Evolutionary conservation across 192 early-diverging fungal species (phyloP).

Genomic region (Entomortierella chlamydospora): DNA sequence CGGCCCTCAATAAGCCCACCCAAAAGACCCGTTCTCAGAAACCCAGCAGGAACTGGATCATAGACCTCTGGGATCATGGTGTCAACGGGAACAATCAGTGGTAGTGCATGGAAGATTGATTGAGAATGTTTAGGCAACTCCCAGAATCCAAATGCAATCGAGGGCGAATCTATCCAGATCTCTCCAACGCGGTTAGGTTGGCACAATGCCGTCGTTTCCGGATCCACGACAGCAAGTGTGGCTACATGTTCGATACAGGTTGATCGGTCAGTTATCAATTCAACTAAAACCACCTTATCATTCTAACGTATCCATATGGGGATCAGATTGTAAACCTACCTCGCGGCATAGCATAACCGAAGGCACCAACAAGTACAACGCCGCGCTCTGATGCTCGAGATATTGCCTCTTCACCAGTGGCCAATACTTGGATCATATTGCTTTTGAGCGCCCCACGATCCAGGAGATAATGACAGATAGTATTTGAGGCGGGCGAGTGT

Average conservation of each 20-base stretch:
- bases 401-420: constrained; percentile 52
- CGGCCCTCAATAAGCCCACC: constrained; percentile 78
- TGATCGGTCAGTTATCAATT: background rate
- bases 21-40: constrained; percentile 81
- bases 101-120: constrained; percentile 78
- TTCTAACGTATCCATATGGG: background rate
- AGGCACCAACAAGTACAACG: constrained; percentile 59
- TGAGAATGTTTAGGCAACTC: constrained; percentile 78
- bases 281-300: too few relatives aligned
- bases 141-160: constrained; percentile 82
- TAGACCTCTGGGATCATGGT: constrained; percentile 64
- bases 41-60: constrained; percentile 66
- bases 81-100: constrained; percentile 63
- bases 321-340: constrained; percentile 48
- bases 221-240: constrained; percentile 84
- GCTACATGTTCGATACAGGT: too few relatives aligned
- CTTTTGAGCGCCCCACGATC: constrained; percentile 71
- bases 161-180: constrained; percentile 85
- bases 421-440: constrained; percentile 70
- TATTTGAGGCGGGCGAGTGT: constrained; percentile 40
- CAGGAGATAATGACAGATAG: constrained; percentile 73
- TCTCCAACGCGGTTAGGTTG: constrained; percentile 82
- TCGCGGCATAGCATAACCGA: constrained; percentile 72
- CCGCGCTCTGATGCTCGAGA: constrained; percentile 37
- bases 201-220: constrained; percentile 81